phyloP scores from a whole-genome alignment of 768 basidiomycete species.

The Hydnomerulius pinastri region DNA sequence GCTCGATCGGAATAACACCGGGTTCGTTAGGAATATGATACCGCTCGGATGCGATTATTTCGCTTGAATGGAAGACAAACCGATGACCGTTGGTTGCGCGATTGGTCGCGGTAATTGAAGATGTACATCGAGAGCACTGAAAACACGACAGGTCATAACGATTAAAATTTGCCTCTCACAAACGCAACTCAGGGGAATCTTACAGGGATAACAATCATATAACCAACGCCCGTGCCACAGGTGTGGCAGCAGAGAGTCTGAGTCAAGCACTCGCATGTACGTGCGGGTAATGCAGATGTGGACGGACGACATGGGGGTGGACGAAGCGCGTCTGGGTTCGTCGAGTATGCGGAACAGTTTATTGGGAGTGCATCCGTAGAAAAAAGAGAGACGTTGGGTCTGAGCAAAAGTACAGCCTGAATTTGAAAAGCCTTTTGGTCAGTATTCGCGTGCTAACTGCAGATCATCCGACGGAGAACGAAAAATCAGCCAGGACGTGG shows the following conservation, averaged over 20 bases:
- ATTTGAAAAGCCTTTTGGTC: slow-evolving; percentile 9
- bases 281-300: slow-evolving; percentile 32
- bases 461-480: slow-evolving; percentile 1
- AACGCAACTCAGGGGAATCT: slow-evolving; percentile 13
- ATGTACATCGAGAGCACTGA: slow-evolving; percentile 72
- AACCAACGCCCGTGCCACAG: slow-evolving; percentile 74
- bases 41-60: slow-evolving; percentile 63
- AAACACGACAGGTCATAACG: slow-evolving; percentile 11
- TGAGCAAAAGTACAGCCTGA: slow-evolving; percentile 81
- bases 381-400: slow-evolving; percentile 79
- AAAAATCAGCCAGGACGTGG: not conserved
- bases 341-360: slow-evolving; percentile 70
- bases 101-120: slow-evolving; percentile 64
- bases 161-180: slow-evolving; percentile 11
- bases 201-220: slow-evolving; percentile 75
- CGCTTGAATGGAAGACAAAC: slow-evolving; percentile 82
- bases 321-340: slow-evolving; percentile 45
- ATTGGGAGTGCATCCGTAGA: slow-evolving; percentile 79
- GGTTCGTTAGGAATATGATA: slow-evolving; percentile 64
- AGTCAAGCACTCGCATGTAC: slow-evolving; percentile 86
- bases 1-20: slow-evolving; percentile 54
- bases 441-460: not conserved
- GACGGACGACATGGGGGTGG: slow-evolving; percentile 41
- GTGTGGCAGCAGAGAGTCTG: slow-evolving; percentile 80
- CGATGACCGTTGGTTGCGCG: slow-evolving; percentile 82